phyloP scores from a whole-genome alignment of 2,329 filamentous ascomycete genomes.

The Furcasterigmium sp. region DNA sequence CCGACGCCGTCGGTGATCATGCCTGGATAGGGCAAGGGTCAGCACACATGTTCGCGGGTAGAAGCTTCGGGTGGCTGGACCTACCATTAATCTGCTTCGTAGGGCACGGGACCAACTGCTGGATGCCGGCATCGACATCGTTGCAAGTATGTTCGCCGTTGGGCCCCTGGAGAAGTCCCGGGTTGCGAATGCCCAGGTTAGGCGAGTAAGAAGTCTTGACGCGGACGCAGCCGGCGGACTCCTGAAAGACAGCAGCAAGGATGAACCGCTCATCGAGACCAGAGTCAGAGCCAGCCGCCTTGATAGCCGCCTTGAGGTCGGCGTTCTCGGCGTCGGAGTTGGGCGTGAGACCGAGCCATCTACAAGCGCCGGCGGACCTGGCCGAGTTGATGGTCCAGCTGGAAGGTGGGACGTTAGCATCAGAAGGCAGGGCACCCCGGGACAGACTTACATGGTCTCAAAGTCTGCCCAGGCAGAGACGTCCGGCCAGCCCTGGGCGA shows the following conservation, averaged over 20 bases:
- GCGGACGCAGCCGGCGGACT: conserved; percentile 3
- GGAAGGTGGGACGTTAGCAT: no score
- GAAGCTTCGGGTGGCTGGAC: neutral
- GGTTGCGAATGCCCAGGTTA: conserved; percentile 1
- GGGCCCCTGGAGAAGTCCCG: conserved; percentile 3
- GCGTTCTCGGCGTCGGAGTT: conserved; percentile 4
- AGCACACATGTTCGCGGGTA: no score
- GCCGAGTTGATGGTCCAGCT: no score
- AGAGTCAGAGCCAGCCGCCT: neutral
- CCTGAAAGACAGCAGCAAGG: conserved; percentile 3
- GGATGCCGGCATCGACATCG: conserved; percentile 2
- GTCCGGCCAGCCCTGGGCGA: conserved; percentile 1
- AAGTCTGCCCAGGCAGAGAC: conserved; percentile 1
- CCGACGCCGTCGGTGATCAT: conserved; percentile 29
- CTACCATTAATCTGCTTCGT: conserved; percentile 2
- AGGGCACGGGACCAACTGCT: neutral
- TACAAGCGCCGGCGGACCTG: neutral
- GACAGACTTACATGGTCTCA: conserved; percentile 2
- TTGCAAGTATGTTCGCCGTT: conserved; percentile 6
- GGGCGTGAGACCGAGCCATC: conserved; percentile 2
- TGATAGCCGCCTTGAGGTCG: neutral
- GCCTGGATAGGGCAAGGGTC: conserved; percentile 1
- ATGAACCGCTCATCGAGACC: conserved; percentile 4
- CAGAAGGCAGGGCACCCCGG: no score
- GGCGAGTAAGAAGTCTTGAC: conserved; percentile 4